Percentiles rank a stretch among this genome's conserved stretches.
Conservation (phyloP, 192 early-diverging fungal species). For the Allomyces arbusculus region DNA sequence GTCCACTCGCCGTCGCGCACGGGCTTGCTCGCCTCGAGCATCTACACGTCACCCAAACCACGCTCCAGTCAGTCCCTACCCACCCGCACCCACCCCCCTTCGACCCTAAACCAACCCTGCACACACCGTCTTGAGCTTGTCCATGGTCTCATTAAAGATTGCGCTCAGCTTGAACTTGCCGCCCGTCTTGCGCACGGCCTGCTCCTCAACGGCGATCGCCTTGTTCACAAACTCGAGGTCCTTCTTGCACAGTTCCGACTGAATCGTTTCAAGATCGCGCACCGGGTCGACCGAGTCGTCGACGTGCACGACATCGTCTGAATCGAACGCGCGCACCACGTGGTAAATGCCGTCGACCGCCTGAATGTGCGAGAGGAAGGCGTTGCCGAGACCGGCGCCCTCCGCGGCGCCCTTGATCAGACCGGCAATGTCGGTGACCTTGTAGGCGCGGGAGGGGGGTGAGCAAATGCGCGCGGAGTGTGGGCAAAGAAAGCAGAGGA, state of each 20-base stretch:
- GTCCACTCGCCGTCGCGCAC: constrained; percentile 75
- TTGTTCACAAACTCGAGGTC: constrained; percentile 13
- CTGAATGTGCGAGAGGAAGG: constrained; percentile 55
- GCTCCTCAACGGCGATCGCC: background rate
- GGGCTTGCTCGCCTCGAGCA: constrained; percentile 55
- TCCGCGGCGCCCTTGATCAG: constrained; percentile 39
- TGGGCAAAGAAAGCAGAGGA: background rate
- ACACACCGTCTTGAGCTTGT: constrained; percentile 20
- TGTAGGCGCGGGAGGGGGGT: background rate
- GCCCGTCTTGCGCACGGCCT: background rate
- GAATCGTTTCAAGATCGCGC: constrained; percentile 58
- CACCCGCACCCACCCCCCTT: no score
- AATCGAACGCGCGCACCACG: constrained; percentile 50
- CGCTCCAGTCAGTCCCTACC: no score
- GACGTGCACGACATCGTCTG: constrained; percentile 39
- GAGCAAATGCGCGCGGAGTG: background rate
- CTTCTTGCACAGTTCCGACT: constrained; percentile 46
- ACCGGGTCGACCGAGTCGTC: constrained; percentile 48
- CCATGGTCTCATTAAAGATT: constrained; percentile 12
- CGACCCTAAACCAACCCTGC: background rate
- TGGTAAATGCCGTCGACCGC: constrained; percentile 38
- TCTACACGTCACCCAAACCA: background rate
- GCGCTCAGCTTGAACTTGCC: constrained; percentile 9
- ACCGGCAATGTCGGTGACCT: constrained; percentile 63
- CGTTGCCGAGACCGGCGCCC: constrained; percentile 48